Conservation (phyloP, 1,139 yeast species). For the Protomyces gravidus region DNA sequence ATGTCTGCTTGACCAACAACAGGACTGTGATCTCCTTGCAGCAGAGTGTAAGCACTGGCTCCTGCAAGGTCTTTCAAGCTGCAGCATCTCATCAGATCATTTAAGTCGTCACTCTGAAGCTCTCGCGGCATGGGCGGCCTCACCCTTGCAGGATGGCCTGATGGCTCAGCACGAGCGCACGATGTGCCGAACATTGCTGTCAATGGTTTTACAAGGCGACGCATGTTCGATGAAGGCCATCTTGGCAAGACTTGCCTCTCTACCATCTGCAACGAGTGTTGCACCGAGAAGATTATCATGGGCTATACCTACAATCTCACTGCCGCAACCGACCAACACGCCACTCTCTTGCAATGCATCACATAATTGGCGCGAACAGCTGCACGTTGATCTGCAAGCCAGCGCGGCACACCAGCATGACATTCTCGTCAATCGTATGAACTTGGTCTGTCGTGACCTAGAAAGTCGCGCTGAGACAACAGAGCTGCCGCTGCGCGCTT, state of each 20-base stretch:
- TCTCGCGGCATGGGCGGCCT: background rate
- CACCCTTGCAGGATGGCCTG: background rate
- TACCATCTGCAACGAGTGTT: background rate
- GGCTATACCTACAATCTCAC: background rate
- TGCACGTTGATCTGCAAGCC: constrained; percentile 8
- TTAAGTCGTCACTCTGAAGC: background rate
- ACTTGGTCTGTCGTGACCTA: constrained; percentile 14
- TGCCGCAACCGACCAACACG: constrained; percentile 15
- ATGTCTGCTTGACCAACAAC: background rate
- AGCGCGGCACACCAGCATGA: constrained; percentile 15
- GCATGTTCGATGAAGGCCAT: background rate
- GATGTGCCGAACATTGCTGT: background rate
- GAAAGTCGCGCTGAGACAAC: constrained; percentile 9
- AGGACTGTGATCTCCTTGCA: background rate
- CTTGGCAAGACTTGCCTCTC: background rate
- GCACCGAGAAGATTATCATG: no score
- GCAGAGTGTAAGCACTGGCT: background rate
- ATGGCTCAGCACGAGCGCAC: background rate
- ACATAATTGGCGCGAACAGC: constrained; percentile 6
- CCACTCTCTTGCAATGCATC: constrained; percentile 12
- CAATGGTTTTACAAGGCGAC: background rate
- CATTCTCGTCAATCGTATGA: constrained; percentile 2
- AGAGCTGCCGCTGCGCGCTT: constrained; percentile 9
- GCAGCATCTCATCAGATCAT: background rate
- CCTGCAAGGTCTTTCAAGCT: background rate